Base-by-base conservation (phyloP, 768 basidiomycete genomes). In the Pleurotus salmoneostramineus region DNA sequence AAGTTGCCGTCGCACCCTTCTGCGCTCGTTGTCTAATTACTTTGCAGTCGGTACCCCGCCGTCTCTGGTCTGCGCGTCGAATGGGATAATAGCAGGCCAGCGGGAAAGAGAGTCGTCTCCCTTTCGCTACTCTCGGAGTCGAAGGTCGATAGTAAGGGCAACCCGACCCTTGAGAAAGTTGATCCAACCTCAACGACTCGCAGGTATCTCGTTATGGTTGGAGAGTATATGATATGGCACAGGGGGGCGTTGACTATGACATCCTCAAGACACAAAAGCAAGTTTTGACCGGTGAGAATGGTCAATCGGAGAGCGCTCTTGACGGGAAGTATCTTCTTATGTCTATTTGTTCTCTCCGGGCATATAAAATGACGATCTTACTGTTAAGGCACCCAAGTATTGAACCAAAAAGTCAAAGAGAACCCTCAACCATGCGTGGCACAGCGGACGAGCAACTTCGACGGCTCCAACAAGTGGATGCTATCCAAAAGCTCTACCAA, bases 211-310 rank as follows among this genome's bases (percentile, higher is more conserved):
- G 79, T 97, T 31, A 86, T 95, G 37, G 93, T 91, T 15, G 76
- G 93, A 64, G 82, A 93, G 56, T 97, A 95, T 64, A 80, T 95
- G 88, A 95, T 64, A 80, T 95, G 88, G 83, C 87, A 2, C 74
- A 83, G 61, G 91, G 91, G 0, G 90, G 92, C 61, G 93, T 95
- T 64, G 94, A 94, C 0, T 97, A 84, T 69, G 71, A 72, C 0
- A 77, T 86, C 2, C 75, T 96, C 35, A 84, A 83, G 62, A 84
- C 82, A 15, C 77, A 83, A n/a, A 77, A 77, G 58, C 84, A 84
- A 63, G 79, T 95, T 43, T 78, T 95, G 31, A 91, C 94, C 64
- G 87, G 92, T 57, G 94, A 97, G 70, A 80, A 81, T 54, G 94
- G 93, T 6, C 81, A 86, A 61, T 72, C 91, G 60, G 83, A 91